A percentile compares a stretch with the other conserved stretches of the same genome.
Evolutionary conservation across 345 rosid species (phyloP).

Genomic region (Acer negundo): DNA sequence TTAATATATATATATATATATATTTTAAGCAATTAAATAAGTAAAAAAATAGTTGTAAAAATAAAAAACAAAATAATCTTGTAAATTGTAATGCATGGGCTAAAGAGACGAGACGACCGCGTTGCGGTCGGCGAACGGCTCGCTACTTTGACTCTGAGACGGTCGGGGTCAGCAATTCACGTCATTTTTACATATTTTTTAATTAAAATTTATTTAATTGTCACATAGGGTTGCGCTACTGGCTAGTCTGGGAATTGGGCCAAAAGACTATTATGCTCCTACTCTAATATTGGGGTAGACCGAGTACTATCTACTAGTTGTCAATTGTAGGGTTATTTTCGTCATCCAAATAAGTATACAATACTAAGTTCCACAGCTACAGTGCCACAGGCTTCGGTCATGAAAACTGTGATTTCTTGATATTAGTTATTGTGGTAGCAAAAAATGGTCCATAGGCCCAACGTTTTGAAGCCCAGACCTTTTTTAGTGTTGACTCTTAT

Average conservation of each 20-base stretch:
- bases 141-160: constrained; percentile 61
- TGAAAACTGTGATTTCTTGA: background rate
- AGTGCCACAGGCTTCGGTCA: too few species aligned
- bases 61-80: constrained; percentile 26
- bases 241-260: background rate
- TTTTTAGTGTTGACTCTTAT: too few species aligned
- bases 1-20: background rate
- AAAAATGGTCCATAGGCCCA: too few species aligned
- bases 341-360: background rate
- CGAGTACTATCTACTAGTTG: too few species aligned
- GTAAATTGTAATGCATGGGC: constrained; percentile 68
- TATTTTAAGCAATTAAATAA: background rate
- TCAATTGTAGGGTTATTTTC: background rate
- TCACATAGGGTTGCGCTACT: background rate
- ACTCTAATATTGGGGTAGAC: background rate
- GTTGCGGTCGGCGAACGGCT: constrained; percentile 79
- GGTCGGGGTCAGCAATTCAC: constrained; percentile 44
- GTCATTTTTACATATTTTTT: constrained; percentile 22
- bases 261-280: background rate
- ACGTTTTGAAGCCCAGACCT: too few species aligned
- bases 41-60: background rate
- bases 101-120: constrained; percentile 66
- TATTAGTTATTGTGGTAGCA: too few species aligned
- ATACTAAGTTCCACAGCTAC: background rate
- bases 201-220: background rate